Evolutionary conservation across 768 basidiomycete species (phyloP), one percentile per base, ranked within the genome.

Genomic region (Boletus subcaerulescens): DNA sequence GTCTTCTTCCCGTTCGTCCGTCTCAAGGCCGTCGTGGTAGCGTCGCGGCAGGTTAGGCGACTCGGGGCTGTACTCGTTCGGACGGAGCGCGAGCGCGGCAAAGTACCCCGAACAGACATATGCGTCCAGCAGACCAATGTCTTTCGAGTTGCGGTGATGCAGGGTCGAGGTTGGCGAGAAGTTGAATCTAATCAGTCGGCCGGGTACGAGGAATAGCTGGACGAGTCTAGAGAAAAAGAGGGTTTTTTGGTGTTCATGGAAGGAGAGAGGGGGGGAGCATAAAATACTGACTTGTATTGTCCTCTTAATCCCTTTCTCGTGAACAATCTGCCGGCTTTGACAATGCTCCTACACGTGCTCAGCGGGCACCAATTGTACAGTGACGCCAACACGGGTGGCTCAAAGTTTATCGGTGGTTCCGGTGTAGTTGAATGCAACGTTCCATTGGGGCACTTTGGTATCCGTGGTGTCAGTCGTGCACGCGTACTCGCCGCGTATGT

Each of bases 281-380:
- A 13, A 13, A 33, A 18, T 4, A 76, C 87, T 63, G 59, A 93
- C 92, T 84, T 82, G 75, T 88, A 98, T 71, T 86, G 86, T 22
- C 88, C 88, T 56, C 80, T 77, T 45, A 86, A 67, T 9, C 90
- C 90, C 58, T 81, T 79, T 62, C 86, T 81, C 66, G 85, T 80
- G 61, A 82, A 94, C 39, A 92, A 67, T 46, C 86, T 85, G 0
- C 93, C 92, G 9, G 82, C 77, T 64, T 85, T 86, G 39, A 85
- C 67, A 45, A 95, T 83, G 6, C 91, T 78, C 55, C 83, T 81
- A 64, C 96, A 98, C 1, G 83, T 85, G 36, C 88, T 82, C 57
- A 95, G 67, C 3, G 87, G 77, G 65, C 96, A 98, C 93, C 91
- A 93, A 61, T 90, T 89, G 77, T 90, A 94, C 43, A 93, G 69